Conservation (phyloP, 768 basidiomycete genomes). For the Lactarius evosmus region DNA sequence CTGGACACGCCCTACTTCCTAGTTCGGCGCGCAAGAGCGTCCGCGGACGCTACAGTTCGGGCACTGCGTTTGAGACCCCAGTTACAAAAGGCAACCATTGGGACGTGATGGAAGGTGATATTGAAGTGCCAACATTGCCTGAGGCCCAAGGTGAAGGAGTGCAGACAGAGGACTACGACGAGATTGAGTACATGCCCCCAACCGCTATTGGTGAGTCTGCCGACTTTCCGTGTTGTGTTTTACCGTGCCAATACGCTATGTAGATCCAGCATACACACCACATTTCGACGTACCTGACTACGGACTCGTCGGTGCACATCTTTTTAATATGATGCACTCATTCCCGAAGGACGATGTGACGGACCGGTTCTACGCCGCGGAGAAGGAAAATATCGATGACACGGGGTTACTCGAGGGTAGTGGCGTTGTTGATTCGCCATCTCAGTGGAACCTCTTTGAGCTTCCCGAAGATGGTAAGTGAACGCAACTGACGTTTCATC, state of each 20-base stretch:
- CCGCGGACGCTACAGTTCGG: constrained; percentile 51
- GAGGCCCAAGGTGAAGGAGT: constrained; percentile 30
- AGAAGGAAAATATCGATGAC: constrained; percentile 19
- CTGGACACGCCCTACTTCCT: constrained; percentile 49
- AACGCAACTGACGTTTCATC: neutral
- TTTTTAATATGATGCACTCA: constrained; percentile 40
- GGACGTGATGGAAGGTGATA: constrained; percentile 65
- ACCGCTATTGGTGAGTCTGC: constrained; percentile 45
- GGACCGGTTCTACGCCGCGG: constrained; percentile 31
- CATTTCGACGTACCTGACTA: constrained; percentile 52
- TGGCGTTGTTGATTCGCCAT: constrained; percentile 14
- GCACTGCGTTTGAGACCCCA: constrained; percentile 62
- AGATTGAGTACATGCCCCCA: constrained; percentile 56
- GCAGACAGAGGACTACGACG: constrained; percentile 39
- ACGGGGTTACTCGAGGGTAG: constrained; percentile 20
- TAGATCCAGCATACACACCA: constrained; percentile 45
- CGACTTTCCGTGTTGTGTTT: neutral
- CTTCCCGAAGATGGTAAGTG: constrained; percentile 22
- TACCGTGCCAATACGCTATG: neutral
- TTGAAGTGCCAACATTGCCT: constrained; percentile 33
- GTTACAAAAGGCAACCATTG: constrained; percentile 63
- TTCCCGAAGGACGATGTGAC: constrained; percentile 36
- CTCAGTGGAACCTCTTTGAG: constrained; percentile 19
- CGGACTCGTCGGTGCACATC: constrained; percentile 38
- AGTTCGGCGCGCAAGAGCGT: constrained; percentile 67